Base-by-base conservation (phyloP, 2,329 filamentous ascomycete species). In the Nannizzia gypsea region DNA sequence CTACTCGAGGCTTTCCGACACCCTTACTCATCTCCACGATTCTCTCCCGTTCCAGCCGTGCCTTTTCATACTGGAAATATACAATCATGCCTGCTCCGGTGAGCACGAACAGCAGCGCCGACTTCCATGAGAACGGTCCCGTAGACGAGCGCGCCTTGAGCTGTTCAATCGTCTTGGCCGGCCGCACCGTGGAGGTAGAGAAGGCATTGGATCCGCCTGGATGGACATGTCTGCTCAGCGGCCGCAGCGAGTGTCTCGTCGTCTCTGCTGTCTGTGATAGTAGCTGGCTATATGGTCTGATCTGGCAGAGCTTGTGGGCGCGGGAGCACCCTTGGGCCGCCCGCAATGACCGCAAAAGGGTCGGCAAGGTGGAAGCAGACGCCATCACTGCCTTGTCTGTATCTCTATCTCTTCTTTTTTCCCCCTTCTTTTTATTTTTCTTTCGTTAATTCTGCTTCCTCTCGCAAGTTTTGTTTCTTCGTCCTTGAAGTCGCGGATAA, bases 31-130 rank as follows among this genome's bases (percentile, higher is more conserved):
- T 88, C 71, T 97, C 91, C 6, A 90, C 90, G 66, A 96, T 83
- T 60, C 90, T 83, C 77, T 91, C 88, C 64, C 91, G 83, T 71
- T 93, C 86, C 84, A 99, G 86, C 69, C 93, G 86, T 67, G 84
- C 84, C 79, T 97, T 97, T 74, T 99, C 93, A 68, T 85, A 84
- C 69, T 91, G 89, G 75, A 99, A 97, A 73, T 97, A 99, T 75
- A 89, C 83, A 62, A 90, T 85, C 68, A 99, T 80, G 28, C 84
- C 86, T 11, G 77, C 85, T 66, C 89, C 90, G 1, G 90, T 87
- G 54, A 81, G 71, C 64, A 97, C 80, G 77, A 99, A 97, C 64
- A 99, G 80, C 57, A 90, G 67, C 17, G 90, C 92, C 34, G 92
- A 87, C 75, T 90, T 92, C 84, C 89, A 91, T 59, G 91, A 96